Conservation (phyloP, 192 early-diverging fungal species). For the Backusella parvicylindrica region DNA sequence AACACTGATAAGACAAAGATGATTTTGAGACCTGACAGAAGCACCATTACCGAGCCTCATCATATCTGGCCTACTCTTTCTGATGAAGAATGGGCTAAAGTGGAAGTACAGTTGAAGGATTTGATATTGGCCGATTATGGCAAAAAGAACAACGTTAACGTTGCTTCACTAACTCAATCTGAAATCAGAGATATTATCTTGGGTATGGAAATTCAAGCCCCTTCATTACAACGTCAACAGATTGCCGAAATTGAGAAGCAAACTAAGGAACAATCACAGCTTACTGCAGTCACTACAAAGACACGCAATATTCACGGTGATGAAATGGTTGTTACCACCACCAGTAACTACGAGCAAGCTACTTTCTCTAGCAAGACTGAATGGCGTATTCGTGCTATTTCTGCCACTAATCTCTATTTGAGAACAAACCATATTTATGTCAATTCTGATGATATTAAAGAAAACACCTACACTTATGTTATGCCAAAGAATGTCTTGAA, state of each 20-base stretch:
- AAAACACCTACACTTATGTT: constrained; percentile 88
- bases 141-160: constrained; percentile 99
- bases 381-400: constrained; percentile 98
- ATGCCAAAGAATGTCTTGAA: constrained; percentile 98
- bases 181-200: constrained; percentile 99
- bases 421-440: constrained; percentile 98
- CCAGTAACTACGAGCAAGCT: constrained; percentile 94
- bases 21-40: constrained; percentile 92
- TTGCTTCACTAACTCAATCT: constrained; percentile 91
- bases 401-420: constrained; percentile 91
- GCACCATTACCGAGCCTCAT: constrained; percentile 88
- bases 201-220: constrained; percentile 99
- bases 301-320: constrained; percentile 97
- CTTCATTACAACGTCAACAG: constrained; percentile 93
- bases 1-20: constrained; percentile 99
- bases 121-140: constrained; percentile 97
- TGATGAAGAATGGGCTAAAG: constrained; percentile 97
- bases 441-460: constrained; percentile 92
- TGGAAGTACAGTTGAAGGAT: constrained; percentile 94
- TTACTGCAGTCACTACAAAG: constrained; percentile 94
- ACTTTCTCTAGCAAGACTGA: constrained; percentile 99
- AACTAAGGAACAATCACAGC: constrained; percentile 85
- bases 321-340: constrained; percentile 97
- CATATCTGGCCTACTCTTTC: constrained; percentile 98
- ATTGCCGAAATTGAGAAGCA: constrained; percentile 99